Conservation (phyloP, 176 grass and related monocot species). For the Panicum miliaceum region DNA sequence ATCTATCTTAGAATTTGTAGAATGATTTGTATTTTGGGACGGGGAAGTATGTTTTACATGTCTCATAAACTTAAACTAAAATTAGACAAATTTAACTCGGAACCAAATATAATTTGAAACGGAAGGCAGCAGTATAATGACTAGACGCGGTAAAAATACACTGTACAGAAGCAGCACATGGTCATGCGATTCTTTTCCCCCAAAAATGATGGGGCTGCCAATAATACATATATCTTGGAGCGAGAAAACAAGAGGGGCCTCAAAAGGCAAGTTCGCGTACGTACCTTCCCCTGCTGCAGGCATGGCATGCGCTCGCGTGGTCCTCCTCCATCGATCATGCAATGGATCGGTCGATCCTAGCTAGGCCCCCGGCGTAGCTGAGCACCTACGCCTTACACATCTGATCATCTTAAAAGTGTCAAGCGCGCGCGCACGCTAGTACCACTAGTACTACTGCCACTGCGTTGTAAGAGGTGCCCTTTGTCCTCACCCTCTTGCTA, state of each 20-base stretch:
- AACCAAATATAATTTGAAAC: too few relatives aligned
- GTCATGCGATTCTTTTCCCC: constrained; percentile 30
- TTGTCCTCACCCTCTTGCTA: constrained; percentile 28
- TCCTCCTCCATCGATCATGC: constrained; percentile 29
- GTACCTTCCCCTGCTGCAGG: constrained; percentile 31
- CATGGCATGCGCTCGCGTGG: constrained; percentile 29
- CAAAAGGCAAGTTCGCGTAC: constrained; percentile 50
- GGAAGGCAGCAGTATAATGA: too few relatives aligned
- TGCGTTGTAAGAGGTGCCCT: constrained; percentile 42
- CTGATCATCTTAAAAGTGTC: constrained; percentile 48
- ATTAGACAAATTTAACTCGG: too few relatives aligned
- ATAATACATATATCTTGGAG: background rate
- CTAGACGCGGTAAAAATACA: too few relatives aligned
- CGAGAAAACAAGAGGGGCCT: constrained; percentile 46
- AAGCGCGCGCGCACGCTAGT: constrained; percentile 34
- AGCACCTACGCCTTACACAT: constrained; percentile 51
- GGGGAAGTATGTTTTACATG: too few relatives aligned
- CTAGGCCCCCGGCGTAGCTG: constrained; percentile 39
- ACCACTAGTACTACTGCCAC: constrained; percentile 34
- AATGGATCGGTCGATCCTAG: constrained; percentile 13
- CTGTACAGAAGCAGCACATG: background rate
- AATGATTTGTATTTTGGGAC: too few relatives aligned
- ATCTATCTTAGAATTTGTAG: too few relatives aligned
- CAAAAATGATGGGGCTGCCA: constrained; percentile 2
- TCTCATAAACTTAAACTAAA: too few relatives aligned